Conservation (phyloP, 1,284 basidiomycete species). For the Jaminaea rosea region DNA sequence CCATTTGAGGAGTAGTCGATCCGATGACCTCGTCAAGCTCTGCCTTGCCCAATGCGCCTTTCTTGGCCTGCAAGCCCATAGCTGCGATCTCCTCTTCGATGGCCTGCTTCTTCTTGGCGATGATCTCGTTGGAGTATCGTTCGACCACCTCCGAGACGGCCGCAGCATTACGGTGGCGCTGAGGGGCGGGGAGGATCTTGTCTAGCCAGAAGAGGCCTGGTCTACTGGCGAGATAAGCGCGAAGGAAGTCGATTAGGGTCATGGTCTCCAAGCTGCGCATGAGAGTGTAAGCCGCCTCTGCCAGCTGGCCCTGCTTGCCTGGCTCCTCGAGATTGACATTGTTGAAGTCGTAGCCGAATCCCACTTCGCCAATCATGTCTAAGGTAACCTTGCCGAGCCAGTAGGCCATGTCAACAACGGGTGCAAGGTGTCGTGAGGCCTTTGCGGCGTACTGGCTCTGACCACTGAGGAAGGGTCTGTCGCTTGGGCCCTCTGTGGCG, state of each 20-base stretch:
- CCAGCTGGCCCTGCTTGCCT: constrained; percentile 17
- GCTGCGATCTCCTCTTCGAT: constrained; percentile 25
- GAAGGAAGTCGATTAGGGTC: constrained; percentile 14
- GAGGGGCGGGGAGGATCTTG: constrained; percentile 21
- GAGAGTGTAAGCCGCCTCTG: constrained; percentile 18
- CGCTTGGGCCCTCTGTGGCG: constrained; percentile 4
- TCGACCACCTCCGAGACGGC: constrained; percentile 19
- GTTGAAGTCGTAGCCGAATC: constrained; percentile 32
- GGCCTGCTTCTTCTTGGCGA: constrained; percentile 21
- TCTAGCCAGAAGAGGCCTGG: constrained; percentile 31
- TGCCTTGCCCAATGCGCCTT: constrained; percentile 10
- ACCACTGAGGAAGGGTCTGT: constrained; percentile 5
- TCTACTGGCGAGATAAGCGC: constrained; percentile 23
- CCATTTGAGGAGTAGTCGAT: no score
- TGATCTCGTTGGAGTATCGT: constrained; percentile 19
- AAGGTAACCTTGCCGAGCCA: constrained; percentile 13
- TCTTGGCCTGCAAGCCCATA: background rate
- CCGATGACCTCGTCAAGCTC: constrained; percentile 16
- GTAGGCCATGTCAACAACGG: constrained; percentile 4
- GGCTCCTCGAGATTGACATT: constrained; percentile 18
- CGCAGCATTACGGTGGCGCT: constrained; percentile 2
- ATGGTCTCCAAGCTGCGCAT: constrained; percentile 18
- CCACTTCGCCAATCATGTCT: constrained; percentile 42
- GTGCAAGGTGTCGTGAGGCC: constrained; percentile 1
- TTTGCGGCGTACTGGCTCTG: background rate